phyloP scores from a whole-genome alignment of 2,329 filamentous ascomycete species.

The Sphaerostilbella broomeana region DNA sequence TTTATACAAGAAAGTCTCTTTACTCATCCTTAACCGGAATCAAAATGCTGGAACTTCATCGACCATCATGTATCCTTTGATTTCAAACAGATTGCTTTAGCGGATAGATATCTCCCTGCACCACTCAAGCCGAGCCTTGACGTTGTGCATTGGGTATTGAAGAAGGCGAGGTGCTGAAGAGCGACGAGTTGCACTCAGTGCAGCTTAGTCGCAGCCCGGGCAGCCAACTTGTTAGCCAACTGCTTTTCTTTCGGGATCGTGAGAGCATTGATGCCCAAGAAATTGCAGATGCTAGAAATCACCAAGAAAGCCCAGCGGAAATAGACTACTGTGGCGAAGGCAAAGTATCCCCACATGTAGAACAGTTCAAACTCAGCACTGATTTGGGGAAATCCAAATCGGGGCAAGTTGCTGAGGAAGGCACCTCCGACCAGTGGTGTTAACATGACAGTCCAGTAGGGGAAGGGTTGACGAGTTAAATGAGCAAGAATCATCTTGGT shows the following conservation, averaged over 20 bases:
- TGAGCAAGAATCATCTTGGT: constrained; percentile 99
- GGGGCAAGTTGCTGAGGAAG: constrained; percentile 73
- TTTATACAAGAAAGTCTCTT: constrained; percentile 7
- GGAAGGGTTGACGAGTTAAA: constrained; percentile 86
- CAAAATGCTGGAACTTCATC: constrained; percentile 2
- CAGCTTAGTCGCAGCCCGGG: constrained; percentile 32
- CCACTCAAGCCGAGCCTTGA: too few relatives aligned
- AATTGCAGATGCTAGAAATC: constrained; percentile 84
- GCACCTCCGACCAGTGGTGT: constrained; percentile 81
- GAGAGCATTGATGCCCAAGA: constrained; percentile 87
- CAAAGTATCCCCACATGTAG: constrained; percentile 79
- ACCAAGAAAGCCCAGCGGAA: constrained; percentile 90
- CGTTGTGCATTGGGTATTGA: too few relatives aligned
- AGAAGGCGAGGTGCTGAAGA: not conserved
- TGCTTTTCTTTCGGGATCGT: constrained; percentile 68
- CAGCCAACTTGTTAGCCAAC: constrained; percentile 42
- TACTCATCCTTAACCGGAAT: not conserved
- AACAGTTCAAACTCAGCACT: constrained; percentile 61
- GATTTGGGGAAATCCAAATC: constrained; percentile 62
- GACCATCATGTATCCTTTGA: not conserved
- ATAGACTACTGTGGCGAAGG: constrained; percentile 80
- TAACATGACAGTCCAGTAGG: constrained; percentile 92
- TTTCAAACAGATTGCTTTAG: constrained; percentile 6
- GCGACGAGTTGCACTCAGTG: constrained; percentile 19
- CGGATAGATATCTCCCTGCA: too few relatives aligned